Evolutionary conservation across 225 moss, liverwort and hornwort genomes (phyloP), one percentile per base, ranked within the genome.

Genomic region (Physcomitrium patens): DNA sequence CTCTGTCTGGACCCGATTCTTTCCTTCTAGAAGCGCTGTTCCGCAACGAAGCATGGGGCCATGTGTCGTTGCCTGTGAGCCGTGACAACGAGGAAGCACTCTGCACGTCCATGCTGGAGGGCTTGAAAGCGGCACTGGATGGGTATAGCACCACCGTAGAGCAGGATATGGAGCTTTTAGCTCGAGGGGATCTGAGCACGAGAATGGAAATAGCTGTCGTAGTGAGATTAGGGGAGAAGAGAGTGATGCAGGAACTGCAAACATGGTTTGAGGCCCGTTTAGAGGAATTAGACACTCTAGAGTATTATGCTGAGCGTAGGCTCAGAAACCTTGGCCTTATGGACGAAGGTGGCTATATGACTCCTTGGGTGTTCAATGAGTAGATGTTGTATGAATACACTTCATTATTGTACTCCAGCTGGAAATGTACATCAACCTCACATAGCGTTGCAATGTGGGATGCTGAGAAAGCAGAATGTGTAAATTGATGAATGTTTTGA

Each of bases 21-120:
- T 99, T 99, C 60, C 91, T 95, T 14, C 47, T 99, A 44, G 99
- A 99, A 82, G 97, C 91, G 17, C 87, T 99, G n/a, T 99, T 99
- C 58, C 86, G 99, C 55, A 84, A 95, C 28, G 73, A 95, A 31
- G 91, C 84, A 0, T 99, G 99, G 99, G 80, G 70, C 43, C 93
- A 99, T 63, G 76, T 95, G n/a, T 85, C 88, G 19, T 81, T 85
- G 11, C 99, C 99, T 13, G 81, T 99, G 49, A 99, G 99, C 64
- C 84, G 82, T 20, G 99, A 99, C 52, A 99, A 99, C 53, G 99
- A 99, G 79, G 93, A 93, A 75, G 88, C 78, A 10, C 79, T 99
- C 12, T 99, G 95, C 79, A 77, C 84, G 12, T 85, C 93, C 49
- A 99, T 99, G 85, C 76, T 95, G 60, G 90, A 93, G 61, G 99